Evolutionary conservation across 2,329 filamentous ascomycete genomes (phyloP).

Genomic region (Cladophialophora bantiana): DNA sequence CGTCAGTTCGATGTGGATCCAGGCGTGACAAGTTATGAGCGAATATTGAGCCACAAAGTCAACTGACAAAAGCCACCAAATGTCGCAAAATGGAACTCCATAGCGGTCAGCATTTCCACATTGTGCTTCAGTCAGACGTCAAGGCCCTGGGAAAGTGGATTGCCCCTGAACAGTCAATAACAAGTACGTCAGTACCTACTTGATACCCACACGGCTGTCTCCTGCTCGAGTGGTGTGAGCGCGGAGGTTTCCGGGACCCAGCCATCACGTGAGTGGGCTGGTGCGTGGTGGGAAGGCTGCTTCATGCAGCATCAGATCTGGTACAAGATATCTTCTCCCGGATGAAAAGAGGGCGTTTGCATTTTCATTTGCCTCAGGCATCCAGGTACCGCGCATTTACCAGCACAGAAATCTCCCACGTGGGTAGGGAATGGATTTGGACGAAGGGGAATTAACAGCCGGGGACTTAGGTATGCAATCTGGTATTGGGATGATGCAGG

Average conservation of each 20-base stretch:
- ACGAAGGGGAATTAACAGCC: background rate
- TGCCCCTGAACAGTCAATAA: background rate
- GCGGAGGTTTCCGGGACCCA: constrained; percentile 20
- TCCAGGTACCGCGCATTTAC: constrained; percentile 16
- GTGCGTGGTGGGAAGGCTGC: background rate
- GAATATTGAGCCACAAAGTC: constrained; percentile 18
- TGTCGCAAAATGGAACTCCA: background rate
- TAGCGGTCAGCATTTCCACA: constrained; percentile 1
- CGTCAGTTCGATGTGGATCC: constrained; percentile 3
- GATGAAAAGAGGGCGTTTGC: background rate
- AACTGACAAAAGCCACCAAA: constrained; percentile 9
- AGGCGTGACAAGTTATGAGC: background rate
- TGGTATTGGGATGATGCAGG: constrained; percentile 2
- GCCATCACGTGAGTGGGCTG: constrained; percentile 18
- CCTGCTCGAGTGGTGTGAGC: constrained; percentile 22
- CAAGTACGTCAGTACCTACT: background rate
- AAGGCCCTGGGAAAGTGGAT: background rate
- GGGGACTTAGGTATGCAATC: background rate
- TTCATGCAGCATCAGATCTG: background rate
- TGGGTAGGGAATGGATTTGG: background rate
- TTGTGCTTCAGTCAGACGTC: constrained; percentile 2
- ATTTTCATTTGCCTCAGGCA: constrained; percentile 6
- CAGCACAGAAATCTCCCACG: constrained; percentile 8
- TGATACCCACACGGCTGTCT: background rate
- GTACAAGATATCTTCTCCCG: background rate